A percentile compares a stretch with the other conserved stretches of the same genome.
Evolutionary conservation across 305 asterid species (phyloP).

Genomic region (Ajuga reptans): DNA sequence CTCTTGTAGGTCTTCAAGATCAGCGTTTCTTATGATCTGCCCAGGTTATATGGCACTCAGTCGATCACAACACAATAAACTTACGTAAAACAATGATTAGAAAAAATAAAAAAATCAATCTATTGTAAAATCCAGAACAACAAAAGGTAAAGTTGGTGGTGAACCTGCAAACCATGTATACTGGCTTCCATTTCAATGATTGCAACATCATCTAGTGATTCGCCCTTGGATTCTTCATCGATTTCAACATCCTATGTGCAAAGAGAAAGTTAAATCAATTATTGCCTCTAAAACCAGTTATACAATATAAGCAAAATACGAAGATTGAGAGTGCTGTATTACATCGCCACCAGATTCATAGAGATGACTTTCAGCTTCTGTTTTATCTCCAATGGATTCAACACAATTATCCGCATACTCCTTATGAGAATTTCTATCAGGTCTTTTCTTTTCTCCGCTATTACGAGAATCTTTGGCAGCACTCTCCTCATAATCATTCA

Average conservation of each 20-base stretch:
- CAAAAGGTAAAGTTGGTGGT: conserved; percentile 9
- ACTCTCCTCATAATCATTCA: conserved; percentile 13
- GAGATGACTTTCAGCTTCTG: conserved; percentile 35
- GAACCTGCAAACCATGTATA: conserved; percentile 78
- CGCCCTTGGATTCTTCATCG: conserved; percentile 32
- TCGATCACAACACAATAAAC: background rate
- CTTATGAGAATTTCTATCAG: conserved; percentile 14
- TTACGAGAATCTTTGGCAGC: conserved; percentile 19
- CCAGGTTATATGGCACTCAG: conserved; percentile 15
- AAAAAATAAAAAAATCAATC: background rate
- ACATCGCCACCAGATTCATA: conserved; percentile 50
- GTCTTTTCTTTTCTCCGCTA: conserved; percentile 9
- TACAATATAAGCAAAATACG: background rate
- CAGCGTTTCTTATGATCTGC: conserved; percentile 71
- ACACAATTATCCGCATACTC: conserved; percentile 22
- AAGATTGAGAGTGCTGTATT: conserved; percentile 29
- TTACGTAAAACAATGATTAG: background rate
- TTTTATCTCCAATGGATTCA: conserved; percentile 41
- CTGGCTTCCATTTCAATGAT: conserved; percentile 71
- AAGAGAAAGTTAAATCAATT: conserved; percentile 17
- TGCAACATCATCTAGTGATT: conserved; percentile 50
- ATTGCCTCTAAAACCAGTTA: conserved; percentile 3
- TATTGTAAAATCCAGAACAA: background rate
- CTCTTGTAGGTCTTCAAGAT: conserved; percentile 82
- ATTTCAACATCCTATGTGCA: conserved; percentile 41